A percentile compares a stretch with the other conserved stretches of the same genome.
Evolutionary conservation across 495 filamentous ascomycete genomes (phyloP).

Genomic region (Hypoxylon cercidicola): DNA sequence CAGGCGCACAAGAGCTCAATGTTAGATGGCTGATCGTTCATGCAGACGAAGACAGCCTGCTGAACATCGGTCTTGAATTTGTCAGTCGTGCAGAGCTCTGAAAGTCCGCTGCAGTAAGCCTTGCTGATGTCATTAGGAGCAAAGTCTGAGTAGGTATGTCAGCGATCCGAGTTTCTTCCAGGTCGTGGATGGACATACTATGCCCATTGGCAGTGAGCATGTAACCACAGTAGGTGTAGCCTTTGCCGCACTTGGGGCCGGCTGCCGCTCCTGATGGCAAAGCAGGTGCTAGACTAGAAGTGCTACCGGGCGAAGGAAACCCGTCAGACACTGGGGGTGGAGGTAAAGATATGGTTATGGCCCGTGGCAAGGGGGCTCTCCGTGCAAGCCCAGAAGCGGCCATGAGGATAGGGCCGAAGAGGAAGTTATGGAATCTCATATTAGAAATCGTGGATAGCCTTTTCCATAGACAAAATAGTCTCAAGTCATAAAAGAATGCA

Average conservation of each 20-base stretch:
- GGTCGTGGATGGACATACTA: slow-evolving; percentile 37
- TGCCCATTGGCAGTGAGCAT: slow-evolving; percentile 53
- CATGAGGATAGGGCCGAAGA: slow-evolving; percentile 24
- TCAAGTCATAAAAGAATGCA: background rate
- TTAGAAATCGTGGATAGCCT: background rate
- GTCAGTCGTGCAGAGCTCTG: slow-evolving; percentile 50
- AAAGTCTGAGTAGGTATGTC: slow-evolving; percentile 44
- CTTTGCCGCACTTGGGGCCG: slow-evolving; percentile 52
- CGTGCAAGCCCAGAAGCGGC: slow-evolving; percentile 25
- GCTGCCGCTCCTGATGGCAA: too few species aligned
- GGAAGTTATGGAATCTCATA: slow-evolving; percentile 15
- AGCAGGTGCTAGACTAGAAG: slow-evolving; percentile 15
- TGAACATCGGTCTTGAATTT: slow-evolving; percentile 52
- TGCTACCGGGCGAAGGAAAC: slow-evolving; percentile 5
- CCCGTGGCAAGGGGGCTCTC: slow-evolving; percentile 20
- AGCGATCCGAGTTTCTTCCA: background rate
- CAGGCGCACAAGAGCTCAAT: slow-evolving; percentile 55
- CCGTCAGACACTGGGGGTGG: slow-evolving; percentile 8
- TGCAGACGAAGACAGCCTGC: slow-evolving; percentile 56
- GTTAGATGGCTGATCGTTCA: slow-evolving; percentile 44
- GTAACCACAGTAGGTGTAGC: slow-evolving; percentile 59
- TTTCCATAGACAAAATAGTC: slow-evolving; percentile 11
- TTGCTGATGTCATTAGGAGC: slow-evolving; percentile 51
- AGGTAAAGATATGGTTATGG: slow-evolving; percentile 9
- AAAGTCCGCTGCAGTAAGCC: slow-evolving; percentile 52